Evolutionary conservation across 2,329 filamentous ascomycete species (phyloP), one percentile per base, ranked within the genome.

Genomic region (Sarocladium oryzae): DNA sequence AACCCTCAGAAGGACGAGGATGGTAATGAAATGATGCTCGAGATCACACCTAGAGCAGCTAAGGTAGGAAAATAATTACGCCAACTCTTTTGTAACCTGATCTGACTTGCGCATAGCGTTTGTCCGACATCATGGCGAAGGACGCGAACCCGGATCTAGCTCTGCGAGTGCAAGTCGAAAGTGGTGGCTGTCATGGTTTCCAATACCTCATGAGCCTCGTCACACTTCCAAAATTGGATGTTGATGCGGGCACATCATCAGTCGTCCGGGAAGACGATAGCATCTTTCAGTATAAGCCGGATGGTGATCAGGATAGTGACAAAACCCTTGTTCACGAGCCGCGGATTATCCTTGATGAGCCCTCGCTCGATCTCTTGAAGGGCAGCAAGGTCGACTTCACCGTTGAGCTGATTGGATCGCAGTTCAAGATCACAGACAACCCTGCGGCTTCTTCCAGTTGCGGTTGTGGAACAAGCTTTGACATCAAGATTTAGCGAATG

Each of bases 321-420:
- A 32, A 60, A 1, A 66, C 64, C 2, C 32, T 49, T 3, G 21
- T 16, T 2, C 46, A 49, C 10, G 20, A n/a, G 5, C 74, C 93
- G n/a, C 93, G 89, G 67, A 82, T 99, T 9, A 85, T 97, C 20
- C 82, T 99, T 63, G 93, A 99, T 64, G 81, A 85, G 58, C 82
- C 89, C 2, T 96, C 90, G 49, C 70, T 99, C 53, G 90, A 96
- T 57, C 69, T 99, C 50, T 70, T 99, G 53, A 91, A 89, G 64
- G 93, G 92, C 9, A 96, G 91, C 71, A 96, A 91, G 66, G 85
- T 99, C 33, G 93, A 99, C 65, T 99, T 91, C 63, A 96, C 91
- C 0, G 93, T 88, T 79, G 93, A 97, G 73, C 74, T 99, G 69
- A 96, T 96, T 63, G 76, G 76, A 10, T 79, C 76, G 1, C 91